Evolutionary conservation across 116 monocot species (phyloP).

Genomic region (Trichopus zeylanicus): DNA sequence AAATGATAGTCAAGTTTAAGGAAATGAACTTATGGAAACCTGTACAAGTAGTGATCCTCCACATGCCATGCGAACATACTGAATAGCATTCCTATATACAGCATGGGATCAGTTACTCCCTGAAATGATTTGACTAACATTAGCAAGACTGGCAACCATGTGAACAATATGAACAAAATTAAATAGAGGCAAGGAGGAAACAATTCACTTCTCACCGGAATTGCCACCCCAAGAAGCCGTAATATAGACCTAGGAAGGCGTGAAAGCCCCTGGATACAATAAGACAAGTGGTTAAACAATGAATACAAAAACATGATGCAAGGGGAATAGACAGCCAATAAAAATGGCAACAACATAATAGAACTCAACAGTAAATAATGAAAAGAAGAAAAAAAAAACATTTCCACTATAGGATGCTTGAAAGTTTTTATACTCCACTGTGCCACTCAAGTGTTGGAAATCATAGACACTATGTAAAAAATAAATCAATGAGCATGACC

Average conservation of each 20-base stretch:
- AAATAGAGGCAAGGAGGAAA: background rate
- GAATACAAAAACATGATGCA: too few species aligned
- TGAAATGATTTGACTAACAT: constrained; percentile 11
- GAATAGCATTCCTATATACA: constrained; percentile 99
- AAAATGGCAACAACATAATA: too few species aligned
- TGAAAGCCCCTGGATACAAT: constrained; percentile 47
- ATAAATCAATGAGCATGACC: background rate
- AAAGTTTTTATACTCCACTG: too few species aligned
- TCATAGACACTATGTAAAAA: background rate
- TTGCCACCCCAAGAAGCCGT: constrained; percentile 44
- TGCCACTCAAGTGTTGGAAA: too few species aligned
- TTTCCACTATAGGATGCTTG: too few species aligned
- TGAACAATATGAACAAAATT: background rate
- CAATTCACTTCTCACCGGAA: constrained; percentile 55
- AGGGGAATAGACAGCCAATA: too few species aligned
- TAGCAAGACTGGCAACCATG: background rate
- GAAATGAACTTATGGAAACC: constrained; percentile 26
- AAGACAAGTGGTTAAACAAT: too few species aligned
- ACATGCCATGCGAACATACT: constrained; percentile 99
- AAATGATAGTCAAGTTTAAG: background rate
- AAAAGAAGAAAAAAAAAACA: too few species aligned
- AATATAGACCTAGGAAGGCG: constrained; percentile 58
- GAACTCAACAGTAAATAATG: too few species aligned
- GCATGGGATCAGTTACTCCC: constrained; percentile 99
- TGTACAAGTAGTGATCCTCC: constrained; percentile 98